Conservation (phyloP, 2,329 filamentous ascomycete species). For the Aspergillus alliaceus region DNA sequence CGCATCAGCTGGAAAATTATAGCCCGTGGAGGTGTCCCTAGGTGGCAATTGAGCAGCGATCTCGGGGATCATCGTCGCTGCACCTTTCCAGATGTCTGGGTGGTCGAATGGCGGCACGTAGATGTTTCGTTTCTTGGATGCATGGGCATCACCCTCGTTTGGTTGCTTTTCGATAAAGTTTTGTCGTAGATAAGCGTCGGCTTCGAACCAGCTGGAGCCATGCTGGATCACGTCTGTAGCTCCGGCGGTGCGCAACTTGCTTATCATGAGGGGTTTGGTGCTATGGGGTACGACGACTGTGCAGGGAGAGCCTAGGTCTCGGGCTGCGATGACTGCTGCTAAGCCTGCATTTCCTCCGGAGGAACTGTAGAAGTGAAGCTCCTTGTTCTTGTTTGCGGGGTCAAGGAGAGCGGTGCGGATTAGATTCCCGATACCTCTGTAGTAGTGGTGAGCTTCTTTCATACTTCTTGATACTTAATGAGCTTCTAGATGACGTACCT, state of each 20-base stretch:
- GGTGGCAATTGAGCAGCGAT: slow-evolving; percentile 35
- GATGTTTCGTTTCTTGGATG: slow-evolving; percentile 23
- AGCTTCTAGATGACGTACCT: slow-evolving; percentile 35
- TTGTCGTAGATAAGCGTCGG: slow-evolving; percentile 64
- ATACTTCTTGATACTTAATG: not conserved
- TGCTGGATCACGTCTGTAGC: slow-evolving; percentile 62
- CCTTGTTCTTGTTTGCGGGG: slow-evolving; percentile 27
- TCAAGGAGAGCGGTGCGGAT: slow-evolving; percentile 29
- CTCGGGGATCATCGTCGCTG: slow-evolving; percentile 36
- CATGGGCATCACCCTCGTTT: not conserved
- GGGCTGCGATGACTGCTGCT: slow-evolving; percentile 71
- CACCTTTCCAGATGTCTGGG: slow-evolving; percentile 37
- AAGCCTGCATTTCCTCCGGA: slow-evolving; percentile 81
- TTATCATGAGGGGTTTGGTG: slow-evolving; percentile 66
- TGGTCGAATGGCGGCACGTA: slow-evolving; percentile 42
- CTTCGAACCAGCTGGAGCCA: slow-evolving; percentile 67
- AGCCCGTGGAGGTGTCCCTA: slow-evolving; percentile 2
- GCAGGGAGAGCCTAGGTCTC: slow-evolving; percentile 60
- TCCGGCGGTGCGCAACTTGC: slow-evolving; percentile 66
- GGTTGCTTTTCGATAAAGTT: slow-evolving; percentile 36
- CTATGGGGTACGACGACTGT: slow-evolving; percentile 71
- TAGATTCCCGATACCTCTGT: slow-evolving; percentile 39
- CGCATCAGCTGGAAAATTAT: slow-evolving; percentile 56
- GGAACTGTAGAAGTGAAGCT: slow-evolving; percentile 71
- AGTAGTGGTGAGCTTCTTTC: not conserved